Conservation (phyloP, 78 protist genomes). For the Dictyostelium discoideum region DNA sequence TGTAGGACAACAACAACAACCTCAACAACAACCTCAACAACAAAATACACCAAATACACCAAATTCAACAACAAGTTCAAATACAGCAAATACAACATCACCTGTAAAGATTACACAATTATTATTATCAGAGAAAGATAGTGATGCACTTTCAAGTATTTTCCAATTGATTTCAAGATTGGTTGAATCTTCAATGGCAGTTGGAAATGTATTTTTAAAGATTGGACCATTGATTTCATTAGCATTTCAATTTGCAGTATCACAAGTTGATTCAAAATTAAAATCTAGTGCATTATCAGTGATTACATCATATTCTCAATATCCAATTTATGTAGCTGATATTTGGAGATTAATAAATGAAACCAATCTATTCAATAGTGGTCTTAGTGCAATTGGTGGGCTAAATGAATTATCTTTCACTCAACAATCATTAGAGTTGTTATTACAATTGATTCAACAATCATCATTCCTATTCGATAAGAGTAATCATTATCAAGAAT, state of each 20-base stretch:
- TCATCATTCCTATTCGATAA: constrained; percentile 28
- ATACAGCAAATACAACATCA: background rate
- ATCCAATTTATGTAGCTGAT: background rate
- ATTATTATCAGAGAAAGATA: constrained; percentile 3
- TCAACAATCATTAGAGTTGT: constrained; percentile 43
- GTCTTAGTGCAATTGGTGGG: background rate
- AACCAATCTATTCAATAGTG: constrained; percentile 15
- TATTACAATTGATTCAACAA: constrained; percentile 8
- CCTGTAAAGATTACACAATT: background rate
- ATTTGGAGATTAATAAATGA: constrained; percentile 32
- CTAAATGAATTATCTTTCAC: constrained; percentile 2
- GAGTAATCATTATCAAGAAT: background rate
- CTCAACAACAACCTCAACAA: background rate
- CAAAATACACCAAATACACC: background rate
- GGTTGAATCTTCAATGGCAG: constrained; percentile 13
- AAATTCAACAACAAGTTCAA: background rate
- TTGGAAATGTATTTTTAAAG: constrained; percentile 19
- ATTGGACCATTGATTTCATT: background rate
- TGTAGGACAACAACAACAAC: background rate
- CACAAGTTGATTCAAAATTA: constrained; percentile 10
- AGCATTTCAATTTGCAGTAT: background rate
- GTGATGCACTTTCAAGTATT: constrained; percentile 34
- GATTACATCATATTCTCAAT: constrained; percentile 22
- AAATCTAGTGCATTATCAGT: constrained; percentile 32
- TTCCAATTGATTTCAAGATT: constrained; percentile 15